Conservation (phyloP, 352 stramenopile genomes). For the Phytopythium aichiense region DNA sequence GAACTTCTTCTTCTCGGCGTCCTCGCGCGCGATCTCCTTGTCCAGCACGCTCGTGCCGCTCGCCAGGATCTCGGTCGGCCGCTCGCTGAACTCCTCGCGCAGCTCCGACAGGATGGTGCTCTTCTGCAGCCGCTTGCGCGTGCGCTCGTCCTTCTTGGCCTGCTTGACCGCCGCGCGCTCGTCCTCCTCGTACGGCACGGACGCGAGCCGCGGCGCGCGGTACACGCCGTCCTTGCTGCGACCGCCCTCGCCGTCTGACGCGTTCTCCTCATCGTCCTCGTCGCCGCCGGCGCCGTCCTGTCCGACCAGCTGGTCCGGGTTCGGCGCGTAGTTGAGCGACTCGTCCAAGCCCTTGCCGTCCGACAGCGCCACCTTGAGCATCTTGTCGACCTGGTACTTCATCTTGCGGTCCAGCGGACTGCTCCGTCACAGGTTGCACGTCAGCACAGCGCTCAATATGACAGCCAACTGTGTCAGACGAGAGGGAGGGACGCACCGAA, state of each 20-base stretch:
- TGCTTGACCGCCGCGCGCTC: slow-evolving; percentile 75
- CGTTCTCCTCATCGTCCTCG: slow-evolving; percentile 38
- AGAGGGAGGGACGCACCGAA: slow-evolving; percentile 33
- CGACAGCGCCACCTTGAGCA: slow-evolving; percentile 84
- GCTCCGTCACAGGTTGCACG: background rate
- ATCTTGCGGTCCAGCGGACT: slow-evolving; percentile 83
- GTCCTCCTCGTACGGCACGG: slow-evolving; percentile 84
- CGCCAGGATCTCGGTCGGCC: slow-evolving; percentile 62
- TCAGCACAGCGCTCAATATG: background rate
- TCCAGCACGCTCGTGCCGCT: slow-evolving; percentile 61
- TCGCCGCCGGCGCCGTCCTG: slow-evolving; percentile 35
- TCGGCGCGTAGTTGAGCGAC: slow-evolving; percentile 76
- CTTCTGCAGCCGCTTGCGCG: slow-evolving; percentile 80
- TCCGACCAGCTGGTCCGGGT: slow-evolving; percentile 62
- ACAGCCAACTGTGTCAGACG: background rate
- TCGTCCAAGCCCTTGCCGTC: slow-evolving; percentile 70
- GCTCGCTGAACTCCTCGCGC: slow-evolving; percentile 83
- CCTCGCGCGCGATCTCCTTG: slow-evolving; percentile 80
- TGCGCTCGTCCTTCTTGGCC: slow-evolving; percentile 75
- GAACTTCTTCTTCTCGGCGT: slow-evolving; percentile 81
- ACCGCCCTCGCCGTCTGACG: slow-evolving; percentile 14
- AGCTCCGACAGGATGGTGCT: slow-evolving; percentile 81
- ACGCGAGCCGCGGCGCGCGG: slow-evolving; percentile 64
- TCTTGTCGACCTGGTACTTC: slow-evolving; percentile 90
- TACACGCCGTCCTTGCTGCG: slow-evolving; percentile 67